phyloP scores from a whole-genome alignment of 176 grass and related monocot genomes.

The Eleusine coracana region DNA sequence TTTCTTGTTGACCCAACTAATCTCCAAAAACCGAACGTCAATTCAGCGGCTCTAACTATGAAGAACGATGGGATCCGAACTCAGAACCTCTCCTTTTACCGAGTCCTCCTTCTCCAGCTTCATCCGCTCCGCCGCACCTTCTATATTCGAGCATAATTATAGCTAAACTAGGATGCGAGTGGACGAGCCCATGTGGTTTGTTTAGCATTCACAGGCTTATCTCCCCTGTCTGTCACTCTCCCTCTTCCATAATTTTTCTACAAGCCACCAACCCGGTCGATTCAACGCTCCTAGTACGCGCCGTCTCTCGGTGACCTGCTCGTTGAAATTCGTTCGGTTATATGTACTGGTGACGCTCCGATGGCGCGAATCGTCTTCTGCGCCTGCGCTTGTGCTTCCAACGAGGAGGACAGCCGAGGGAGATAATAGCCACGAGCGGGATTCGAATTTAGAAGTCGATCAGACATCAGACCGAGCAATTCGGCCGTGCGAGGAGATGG shows the following conservation, averaged over 20 bases:
- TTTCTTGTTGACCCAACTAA: constrained; percentile 39
- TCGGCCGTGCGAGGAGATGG: constrained; percentile 20
- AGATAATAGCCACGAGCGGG: not conserved
- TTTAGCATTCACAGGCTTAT: not conserved
- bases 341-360: not conserved
- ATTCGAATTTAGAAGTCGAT: too few relatives aligned
- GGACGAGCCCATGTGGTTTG: constrained; percentile 41
- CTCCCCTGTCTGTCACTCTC: not conserved
- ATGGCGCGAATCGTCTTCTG: not conserved
- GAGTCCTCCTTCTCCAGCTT: not conserved
- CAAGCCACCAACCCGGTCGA: constrained; percentile 21
- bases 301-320: constrained; percentile 12
- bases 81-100: constrained; percentile 17
- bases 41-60: not conserved
- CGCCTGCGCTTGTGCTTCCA: not conserved
- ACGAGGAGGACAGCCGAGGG: not conserved
- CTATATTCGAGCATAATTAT: not conserved
- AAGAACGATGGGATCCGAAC: not conserved
- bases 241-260: not conserved
- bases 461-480: not conserved
- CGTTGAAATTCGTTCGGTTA: constrained; percentile 32
- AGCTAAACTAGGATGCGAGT: constrained; percentile 4
- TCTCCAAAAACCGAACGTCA: constrained; percentile 10
- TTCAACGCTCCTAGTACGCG: constrained; percentile 22
- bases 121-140: not conserved